Conservation (phyloP, 306 rosid species). For the Lupinus albus region DNA sequence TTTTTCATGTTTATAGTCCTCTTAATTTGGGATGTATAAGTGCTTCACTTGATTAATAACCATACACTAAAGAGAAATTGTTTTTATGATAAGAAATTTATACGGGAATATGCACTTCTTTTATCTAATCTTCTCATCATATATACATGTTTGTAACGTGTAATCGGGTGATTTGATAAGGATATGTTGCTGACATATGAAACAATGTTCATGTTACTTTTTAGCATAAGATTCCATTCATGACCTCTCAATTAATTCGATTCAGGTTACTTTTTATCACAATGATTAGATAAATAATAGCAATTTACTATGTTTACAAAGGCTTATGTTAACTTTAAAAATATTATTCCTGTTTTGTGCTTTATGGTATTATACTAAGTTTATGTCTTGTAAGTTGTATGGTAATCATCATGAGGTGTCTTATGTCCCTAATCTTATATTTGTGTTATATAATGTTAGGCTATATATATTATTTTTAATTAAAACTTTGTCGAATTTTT, state of each 20-base stretch:
- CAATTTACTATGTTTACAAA: too few relatives aligned
- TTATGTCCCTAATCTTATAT: too few relatives aligned
- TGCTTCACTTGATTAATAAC: constrained; percentile 11
- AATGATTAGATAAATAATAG: too few relatives aligned
- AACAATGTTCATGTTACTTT: constrained; percentile 1
- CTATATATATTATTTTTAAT: too few relatives aligned
- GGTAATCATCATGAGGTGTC: too few relatives aligned
- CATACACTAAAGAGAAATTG: background rate
- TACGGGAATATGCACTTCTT: background rate
- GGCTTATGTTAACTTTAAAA: too few relatives aligned
- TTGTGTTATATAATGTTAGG: background rate
- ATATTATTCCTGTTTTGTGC: too few relatives aligned
- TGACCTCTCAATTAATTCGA: constrained; percentile 3
- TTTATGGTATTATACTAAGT: too few relatives aligned
- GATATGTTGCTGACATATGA: background rate
- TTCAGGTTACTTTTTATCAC: too few relatives aligned
- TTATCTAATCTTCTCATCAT: too few relatives aligned
- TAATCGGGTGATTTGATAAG: background rate
- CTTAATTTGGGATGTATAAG: background rate
- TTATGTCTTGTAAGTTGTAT: too few relatives aligned
- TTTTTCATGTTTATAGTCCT: constrained; percentile 27
- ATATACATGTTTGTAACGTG: background rate
- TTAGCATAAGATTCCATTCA: constrained; percentile 4
- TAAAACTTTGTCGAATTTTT: too few relatives aligned
- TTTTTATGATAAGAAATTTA: background rate